phyloP scores from a whole-genome alignment of 495 filamentous ascomycete species.

The Talaromyces proteolyticus region DNA sequence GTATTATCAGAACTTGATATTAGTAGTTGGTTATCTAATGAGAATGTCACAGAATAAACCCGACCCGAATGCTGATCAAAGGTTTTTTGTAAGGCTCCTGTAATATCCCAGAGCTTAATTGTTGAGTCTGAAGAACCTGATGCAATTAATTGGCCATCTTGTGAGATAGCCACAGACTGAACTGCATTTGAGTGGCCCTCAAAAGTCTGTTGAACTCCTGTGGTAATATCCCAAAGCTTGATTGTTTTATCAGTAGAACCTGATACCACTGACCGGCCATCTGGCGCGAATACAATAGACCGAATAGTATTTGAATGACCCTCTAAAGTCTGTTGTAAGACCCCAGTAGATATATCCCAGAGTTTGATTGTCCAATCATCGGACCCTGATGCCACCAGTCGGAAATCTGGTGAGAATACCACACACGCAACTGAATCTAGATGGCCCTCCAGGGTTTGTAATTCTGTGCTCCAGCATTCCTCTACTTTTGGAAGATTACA shows the following conservation, averaged over 20 bases:
- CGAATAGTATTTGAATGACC: slow-evolving; percentile 1
- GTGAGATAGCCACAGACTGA: slow-evolving; percentile 19
- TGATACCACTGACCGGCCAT: background rate
- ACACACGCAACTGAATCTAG: background rate
- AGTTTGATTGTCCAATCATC: slow-evolving; percentile 3
- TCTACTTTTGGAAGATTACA: slow-evolving; percentile 11
- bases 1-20: slow-evolving; percentile 13
- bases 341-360: slow-evolving; percentile 1
- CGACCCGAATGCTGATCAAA: slow-evolving; percentile 12
- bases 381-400: slow-evolving; percentile 16
- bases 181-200: no score
- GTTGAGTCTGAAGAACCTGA: slow-evolving; percentile 20
- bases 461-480: slow-evolving; percentile 11
- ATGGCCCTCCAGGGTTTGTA: slow-evolving; percentile 13
- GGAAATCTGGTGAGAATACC: slow-evolving; percentile 8
- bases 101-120: slow-evolving; percentile 25
- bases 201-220: background rate
- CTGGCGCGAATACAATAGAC: no score
- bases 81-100: slow-evolving; percentile 13
- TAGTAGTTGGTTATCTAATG: slow-evolving; percentile 11
- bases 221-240: slow-evolving; percentile 7
- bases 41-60: slow-evolving; percentile 14
- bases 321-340: background rate
- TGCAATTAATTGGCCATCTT: slow-evolving; percentile 19
- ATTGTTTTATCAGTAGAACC: slow-evolving; percentile 7